phyloP scores from a whole-genome alignment of 352 stramenopile genomes.

The Pythium aquatile region DNA sequence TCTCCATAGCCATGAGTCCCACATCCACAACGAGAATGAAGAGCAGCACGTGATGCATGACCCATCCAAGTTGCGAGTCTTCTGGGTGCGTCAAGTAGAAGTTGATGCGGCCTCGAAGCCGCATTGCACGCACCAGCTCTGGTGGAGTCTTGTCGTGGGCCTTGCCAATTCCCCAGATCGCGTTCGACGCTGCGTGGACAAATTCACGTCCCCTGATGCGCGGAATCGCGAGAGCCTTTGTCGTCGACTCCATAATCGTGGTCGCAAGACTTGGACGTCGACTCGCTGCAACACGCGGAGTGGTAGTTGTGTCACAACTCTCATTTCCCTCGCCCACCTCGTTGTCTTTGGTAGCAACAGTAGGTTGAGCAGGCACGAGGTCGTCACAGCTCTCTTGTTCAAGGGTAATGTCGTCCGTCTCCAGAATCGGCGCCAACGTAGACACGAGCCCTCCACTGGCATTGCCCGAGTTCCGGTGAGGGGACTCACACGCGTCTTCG shows the following conservation, averaged over 20 bases:
- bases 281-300: neutral
- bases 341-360: neutral
- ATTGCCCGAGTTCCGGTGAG: neutral
- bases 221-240: neutral
- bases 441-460: neutral
- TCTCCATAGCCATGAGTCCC: slow-evolving; percentile 38
- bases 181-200: neutral
- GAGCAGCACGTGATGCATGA: slow-evolving; percentile 37
- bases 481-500: neutral
- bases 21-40: slow-evolving; percentile 41
- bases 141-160: slow-evolving; percentile 18
- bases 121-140: slow-evolving; percentile 34
- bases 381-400: slow-evolving; percentile 4
- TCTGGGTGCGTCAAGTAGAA: slow-evolving; percentile 46
- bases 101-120: slow-evolving; percentile 25
- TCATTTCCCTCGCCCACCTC: neutral
- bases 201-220: slow-evolving; percentile 5
- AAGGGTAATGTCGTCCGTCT: slow-evolving; percentile 22
- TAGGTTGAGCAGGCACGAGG: neutral
- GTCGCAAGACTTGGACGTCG: neutral
- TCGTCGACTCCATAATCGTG: neutral
- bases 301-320: too few species aligned
- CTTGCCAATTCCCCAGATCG: slow-evolving; percentile 6
- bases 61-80: slow-evolving; percentile 40
- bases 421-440: slow-evolving; percentile 22